Percentiles rank a stretch among this genome's conserved stretches.
phyloP scores from a whole-genome alignment of 2,329 filamentous ascomycete species.

The Hortaea sp. region DNA sequence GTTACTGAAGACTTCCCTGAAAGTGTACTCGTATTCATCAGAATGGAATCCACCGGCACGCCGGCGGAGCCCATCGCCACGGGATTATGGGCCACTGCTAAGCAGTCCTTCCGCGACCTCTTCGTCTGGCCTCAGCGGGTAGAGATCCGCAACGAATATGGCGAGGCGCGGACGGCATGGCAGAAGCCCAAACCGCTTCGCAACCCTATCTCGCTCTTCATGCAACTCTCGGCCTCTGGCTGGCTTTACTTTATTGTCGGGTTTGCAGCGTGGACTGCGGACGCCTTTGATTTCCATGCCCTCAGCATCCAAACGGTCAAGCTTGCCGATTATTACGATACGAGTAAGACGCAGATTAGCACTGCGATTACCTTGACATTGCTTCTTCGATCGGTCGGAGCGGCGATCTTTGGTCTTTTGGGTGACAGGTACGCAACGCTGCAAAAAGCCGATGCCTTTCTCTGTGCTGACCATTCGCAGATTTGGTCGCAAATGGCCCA shows the following conservation, averaged over 20 bases:
- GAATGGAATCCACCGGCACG: slow-evolving; percentile 21
- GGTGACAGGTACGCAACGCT: slow-evolving; percentile 49
- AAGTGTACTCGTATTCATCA: neutral
- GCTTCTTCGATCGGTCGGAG: slow-evolving; percentile 64
- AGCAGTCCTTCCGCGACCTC: slow-evolving; percentile 54
- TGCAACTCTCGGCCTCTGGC: slow-evolving; percentile 51
- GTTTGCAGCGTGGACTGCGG: slow-evolving; percentile 66
- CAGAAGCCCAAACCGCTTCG: slow-evolving; percentile 53
- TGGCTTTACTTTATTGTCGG: slow-evolving; percentile 70
- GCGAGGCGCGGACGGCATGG: slow-evolving; percentile 60
- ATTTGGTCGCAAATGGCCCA: slow-evolving; percentile 47
- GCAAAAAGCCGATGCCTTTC: neutral
- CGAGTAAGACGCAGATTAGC: slow-evolving; percentile 58
- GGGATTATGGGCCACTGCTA: slow-evolving; percentile 54
- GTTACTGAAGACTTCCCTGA: too few relatives aligned
- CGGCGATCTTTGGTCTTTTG: slow-evolving; percentile 64
- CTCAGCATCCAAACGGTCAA: slow-evolving; percentile 69
- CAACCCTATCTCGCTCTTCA: slow-evolving; percentile 62
- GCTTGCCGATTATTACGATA: slow-evolving; percentile 49
- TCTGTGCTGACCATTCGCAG: neutral
- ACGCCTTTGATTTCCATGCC: slow-evolving; percentile 77
- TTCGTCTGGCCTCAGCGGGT: slow-evolving; percentile 68
- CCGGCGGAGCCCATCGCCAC: slow-evolving; percentile 58
- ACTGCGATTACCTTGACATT: slow-evolving; percentile 68
- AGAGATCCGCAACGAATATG: slow-evolving; percentile 53